Evolutionary conservation across 225 moss, liverwort and hornwort species (phyloP).

Genomic region (Ulota crispa): DNA sequence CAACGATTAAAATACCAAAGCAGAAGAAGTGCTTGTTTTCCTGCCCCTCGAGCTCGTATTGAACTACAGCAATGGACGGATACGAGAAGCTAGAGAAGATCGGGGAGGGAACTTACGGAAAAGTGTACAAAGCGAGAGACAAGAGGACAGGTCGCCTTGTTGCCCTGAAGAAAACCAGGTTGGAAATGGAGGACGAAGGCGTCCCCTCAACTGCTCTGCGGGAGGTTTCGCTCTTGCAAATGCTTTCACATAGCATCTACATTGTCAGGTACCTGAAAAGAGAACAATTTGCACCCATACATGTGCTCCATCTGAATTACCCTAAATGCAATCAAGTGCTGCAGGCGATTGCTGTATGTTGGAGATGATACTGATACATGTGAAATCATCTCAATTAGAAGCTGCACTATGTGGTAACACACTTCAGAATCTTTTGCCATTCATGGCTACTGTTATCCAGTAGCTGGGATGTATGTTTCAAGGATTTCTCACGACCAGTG

Average conservation of each 20-base stretch:
- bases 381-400: constrained; percentile 12
- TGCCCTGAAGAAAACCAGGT: constrained; percentile 63
- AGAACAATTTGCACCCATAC: constrained; percentile 11
- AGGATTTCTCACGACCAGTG: background rate
- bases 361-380: constrained; percentile 2
- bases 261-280: constrained; percentile 50
- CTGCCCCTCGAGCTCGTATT: constrained; percentile 9
- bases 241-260: constrained; percentile 67
- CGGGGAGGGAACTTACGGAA: constrained; percentile 62
- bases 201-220: constrained; percentile 63
- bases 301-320: constrained; percentile 27
- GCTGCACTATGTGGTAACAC: background rate
- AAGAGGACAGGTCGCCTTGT: constrained; percentile 62
- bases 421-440: background rate
- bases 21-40: constrained; percentile 27
- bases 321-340: constrained; percentile 16
- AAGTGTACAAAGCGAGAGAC: constrained; percentile 64
- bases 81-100: constrained; percentile 70
- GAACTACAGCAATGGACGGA: constrained; percentile 40
- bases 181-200: constrained; percentile 65
- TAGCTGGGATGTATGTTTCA: background rate
- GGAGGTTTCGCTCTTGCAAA: constrained; percentile 62
- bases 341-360: constrained; percentile 5
- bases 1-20: constrained; percentile 28
- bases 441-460: background rate